Base-by-base conservation (phyloP, 2,329 filamentous ascomycete species). In the Cordyceps cateniannulata region DNA sequence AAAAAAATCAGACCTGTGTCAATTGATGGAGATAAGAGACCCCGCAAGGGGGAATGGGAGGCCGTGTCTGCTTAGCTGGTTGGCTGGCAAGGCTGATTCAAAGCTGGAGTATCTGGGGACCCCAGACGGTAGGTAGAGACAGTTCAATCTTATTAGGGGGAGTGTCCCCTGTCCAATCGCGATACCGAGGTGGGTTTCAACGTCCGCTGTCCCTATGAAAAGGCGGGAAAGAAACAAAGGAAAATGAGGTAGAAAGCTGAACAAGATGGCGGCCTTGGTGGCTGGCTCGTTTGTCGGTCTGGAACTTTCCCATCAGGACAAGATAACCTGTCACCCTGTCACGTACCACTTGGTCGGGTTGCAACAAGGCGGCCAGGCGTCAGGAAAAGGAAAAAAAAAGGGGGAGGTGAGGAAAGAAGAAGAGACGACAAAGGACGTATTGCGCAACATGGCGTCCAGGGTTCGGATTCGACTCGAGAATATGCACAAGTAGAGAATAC, bases 101-200 rank as follows among this genome's bases (percentile, higher is more conserved):
- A 52, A n/a, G 52, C 52, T 55, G 40, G 40, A 55, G 52, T 59
- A 42, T 59, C 56, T 29, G 56, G 56, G 56, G 56, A 44, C 56
- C 56, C 56, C 56, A 44, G 56, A 59, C 24, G 6, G 24, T 20
- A 42, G 35, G 32, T 24, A 59, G 32, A 59, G 47, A 59, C 45
- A 59, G 40, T 49, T 12, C 44, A 57, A 49, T 27, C 32, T 42
- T 6, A 35, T 35, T 6, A 42, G 16, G n/a, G 38, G 38, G 38
- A n/a, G 38, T n/a, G 18, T 16, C 38, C 38, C 38, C 18, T 35
- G 32, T 35, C 32, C 32, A 35, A 35, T 35, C 32, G 32, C 32
- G 32, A 35, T 35, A 14, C 32, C 9, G 2, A 12, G 32, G 32
- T 35, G 32, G 32, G 32, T 35, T 35, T 35, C 32, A 35, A 35